A percentile compares a stretch with the other conserved stretches of the same genome.
Evolutionary conservation across 2,329 filamentous ascomycete genomes (phyloP).

Genomic region (Talaromyces marneffei): DNA sequence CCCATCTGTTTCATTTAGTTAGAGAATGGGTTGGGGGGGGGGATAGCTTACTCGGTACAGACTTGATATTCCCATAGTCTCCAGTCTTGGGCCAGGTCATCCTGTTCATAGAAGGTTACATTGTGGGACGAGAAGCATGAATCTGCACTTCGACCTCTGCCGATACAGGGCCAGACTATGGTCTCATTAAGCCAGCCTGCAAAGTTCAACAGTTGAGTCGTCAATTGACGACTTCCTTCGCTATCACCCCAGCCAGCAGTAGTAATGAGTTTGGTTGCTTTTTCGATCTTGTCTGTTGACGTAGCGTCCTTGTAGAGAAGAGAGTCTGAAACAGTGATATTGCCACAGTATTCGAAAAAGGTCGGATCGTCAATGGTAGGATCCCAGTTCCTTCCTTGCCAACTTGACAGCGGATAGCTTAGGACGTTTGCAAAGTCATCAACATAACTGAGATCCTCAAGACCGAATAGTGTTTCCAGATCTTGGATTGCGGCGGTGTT

Average conservation of each 20-base stretch:
- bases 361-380: constrained; percentile 45
- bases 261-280: constrained; percentile 42
- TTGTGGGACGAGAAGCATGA: constrained; percentile 49
- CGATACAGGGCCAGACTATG: constrained; percentile 35
- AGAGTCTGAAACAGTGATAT: constrained; percentile 47
- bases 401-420: constrained; percentile 39
- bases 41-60: constrained; percentile 37
- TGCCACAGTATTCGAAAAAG: constrained; percentile 52
- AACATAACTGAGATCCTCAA: constrained; percentile 35
- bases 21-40: not conserved
- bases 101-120: constrained; percentile 40
- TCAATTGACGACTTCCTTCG: constrained; percentile 33
- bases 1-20: constrained; percentile 53
- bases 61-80: constrained; percentile 55
- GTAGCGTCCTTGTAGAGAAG: constrained; percentile 38
- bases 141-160: constrained; percentile 40
- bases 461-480: constrained; percentile 42
- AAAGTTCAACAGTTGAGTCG: constrained; percentile 52
- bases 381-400: constrained; percentile 58
- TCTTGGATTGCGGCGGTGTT: constrained; percentile 38
- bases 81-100: constrained; percentile 42
- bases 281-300: constrained; percentile 32
- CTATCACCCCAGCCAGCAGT: constrained; percentile 44
- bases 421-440: constrained; percentile 51
- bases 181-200: constrained; percentile 51